Evolutionary conservation across 2,329 filamentous ascomycete genomes (phyloP).

Genomic region (Simplicillium aogashimaense): DNA sequence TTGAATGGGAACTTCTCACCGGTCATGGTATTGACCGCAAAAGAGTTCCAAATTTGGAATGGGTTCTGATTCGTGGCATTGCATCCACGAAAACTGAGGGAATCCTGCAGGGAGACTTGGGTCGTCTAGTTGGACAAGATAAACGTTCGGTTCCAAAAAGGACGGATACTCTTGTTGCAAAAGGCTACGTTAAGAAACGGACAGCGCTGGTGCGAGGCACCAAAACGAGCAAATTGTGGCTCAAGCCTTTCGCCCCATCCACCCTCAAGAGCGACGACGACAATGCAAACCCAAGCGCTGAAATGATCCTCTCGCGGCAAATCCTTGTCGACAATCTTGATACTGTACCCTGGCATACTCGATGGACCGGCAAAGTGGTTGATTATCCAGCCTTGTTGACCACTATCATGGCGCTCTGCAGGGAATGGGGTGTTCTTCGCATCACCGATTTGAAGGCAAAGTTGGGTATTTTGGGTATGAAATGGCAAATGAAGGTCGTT

Average conservation of each 20-base stretch:
- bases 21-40: slow-evolving; percentile 51
- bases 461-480: slow-evolving; percentile 42
- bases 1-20: slow-evolving; percentile 49
- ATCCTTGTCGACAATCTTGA: slow-evolving; percentile 34
- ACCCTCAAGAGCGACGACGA: slow-evolving; percentile 23
- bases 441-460: slow-evolving; percentile 49
- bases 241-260: slow-evolving; percentile 42
- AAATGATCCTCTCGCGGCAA: slow-evolving; percentile 28
- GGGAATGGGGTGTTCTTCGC: slow-evolving; percentile 48
- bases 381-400: slow-evolving; percentile 48
- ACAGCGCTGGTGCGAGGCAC: slow-evolving; percentile 47
- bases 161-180: slow-evolving; percentile 47
- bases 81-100: slow-evolving; percentile 43
- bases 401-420: slow-evolving; percentile 45
- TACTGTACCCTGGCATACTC: slow-evolving; percentile 43
- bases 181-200: slow-evolving; percentile 53
- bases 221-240: slow-evolving; percentile 55
- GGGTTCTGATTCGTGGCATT: slow-evolving; percentile 48
- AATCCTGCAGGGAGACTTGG: slow-evolving; percentile 51
- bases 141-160: slow-evolving; percentile 54
- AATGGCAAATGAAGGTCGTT: slow-evolving; percentile 50
- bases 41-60: slow-evolving; percentile 47
- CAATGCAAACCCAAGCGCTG: slow-evolving; percentile 14
- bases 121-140: slow-evolving; percentile 48
- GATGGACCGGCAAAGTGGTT: slow-evolving; percentile 49